Conservation (phyloP, 768 basidiomycete genomes). For the Amanita fuliginea region DNA sequence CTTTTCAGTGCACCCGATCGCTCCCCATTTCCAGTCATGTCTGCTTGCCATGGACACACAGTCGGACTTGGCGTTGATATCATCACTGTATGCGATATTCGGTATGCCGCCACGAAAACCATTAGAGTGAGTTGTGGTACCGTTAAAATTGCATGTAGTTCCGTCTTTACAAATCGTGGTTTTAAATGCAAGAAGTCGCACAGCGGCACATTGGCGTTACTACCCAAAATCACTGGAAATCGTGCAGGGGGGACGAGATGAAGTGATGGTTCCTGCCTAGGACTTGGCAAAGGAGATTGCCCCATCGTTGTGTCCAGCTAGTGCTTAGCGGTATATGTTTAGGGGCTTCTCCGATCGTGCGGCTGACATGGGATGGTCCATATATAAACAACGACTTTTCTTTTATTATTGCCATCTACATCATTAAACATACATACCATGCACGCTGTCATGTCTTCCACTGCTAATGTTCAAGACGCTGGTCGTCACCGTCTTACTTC, state of each 20-base stretch:
- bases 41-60: constrained; percentile 64
- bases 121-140: constrained; percentile 49
- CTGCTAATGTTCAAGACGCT: not conserved
- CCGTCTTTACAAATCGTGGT: not conserved
- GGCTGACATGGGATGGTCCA: not conserved
- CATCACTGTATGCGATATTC: constrained; percentile 64
- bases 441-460: not conserved
- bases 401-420: not conserved
- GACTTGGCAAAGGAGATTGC: constrained; percentile 52
- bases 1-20: constrained; percentile 61
- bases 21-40: constrained; percentile 74
- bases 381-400: not conserved
- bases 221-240: constrained; percentile 73
- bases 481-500: not conserved
- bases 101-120: constrained; percentile 54
- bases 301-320: too few species aligned
- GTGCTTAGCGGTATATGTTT: too few species aligned
- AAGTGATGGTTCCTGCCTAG: constrained; percentile 59
- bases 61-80: constrained; percentile 77
- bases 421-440: not conserved
- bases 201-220: constrained; percentile 63
- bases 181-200: constrained; percentile 61
- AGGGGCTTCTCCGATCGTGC: not conserved
- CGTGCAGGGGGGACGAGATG: constrained; percentile 54
- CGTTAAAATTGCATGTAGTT: not conserved